These are phyloP conservation scores for Aspergillus unguis DNA, from an alignment of 2,329 filamentous ascomycete genomes.

Conservation along the genomic window DNA sequence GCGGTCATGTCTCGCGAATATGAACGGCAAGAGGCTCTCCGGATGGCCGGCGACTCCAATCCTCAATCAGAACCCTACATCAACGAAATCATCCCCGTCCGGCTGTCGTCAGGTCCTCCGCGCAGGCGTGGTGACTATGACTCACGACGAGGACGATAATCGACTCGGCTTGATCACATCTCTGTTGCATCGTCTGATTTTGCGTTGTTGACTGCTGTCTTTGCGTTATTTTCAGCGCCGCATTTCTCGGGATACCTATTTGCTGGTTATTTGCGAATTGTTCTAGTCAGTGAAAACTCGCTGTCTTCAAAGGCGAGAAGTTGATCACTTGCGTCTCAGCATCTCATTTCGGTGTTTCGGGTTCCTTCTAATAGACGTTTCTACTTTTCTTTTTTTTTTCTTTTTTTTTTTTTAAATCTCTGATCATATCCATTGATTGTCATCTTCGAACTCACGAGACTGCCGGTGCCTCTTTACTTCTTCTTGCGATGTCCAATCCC, in stretches of 20 bases:
- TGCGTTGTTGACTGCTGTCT: neutral
- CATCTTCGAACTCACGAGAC: no score
- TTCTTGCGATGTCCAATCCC: neutral
- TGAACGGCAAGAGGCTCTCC: conserved; percentile 46
- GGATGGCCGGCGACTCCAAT: conserved; percentile 37
- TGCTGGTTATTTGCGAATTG: no score
- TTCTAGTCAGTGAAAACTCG: neutral
- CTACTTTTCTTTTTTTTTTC: neutral
- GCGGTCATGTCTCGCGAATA: conserved; percentile 47
- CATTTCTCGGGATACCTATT: neutral
- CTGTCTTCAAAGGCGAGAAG: neutral
- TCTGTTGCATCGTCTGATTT: neutral
- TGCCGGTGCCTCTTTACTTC: no score
- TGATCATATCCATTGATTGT: no score
- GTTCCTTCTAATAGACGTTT: neutral
- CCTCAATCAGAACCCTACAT: conserved; percentile 38
- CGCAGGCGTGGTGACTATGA: conserved; percentile 30
- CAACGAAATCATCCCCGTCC: conserved; percentile 42
- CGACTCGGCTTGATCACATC: neutral
- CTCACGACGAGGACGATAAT: conserved; percentile 24
- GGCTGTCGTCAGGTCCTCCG: conserved; percentile 22
- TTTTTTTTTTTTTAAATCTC: neutral
- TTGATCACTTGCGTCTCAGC: neutral
- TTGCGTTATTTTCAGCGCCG: neutral
- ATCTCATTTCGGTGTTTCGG: neutral